Percentiles rank a stretch among this genome's conserved stretches.
Conservation (phyloP, 768 basidiomycete species). For the Agaricus subrufescens region DNA sequence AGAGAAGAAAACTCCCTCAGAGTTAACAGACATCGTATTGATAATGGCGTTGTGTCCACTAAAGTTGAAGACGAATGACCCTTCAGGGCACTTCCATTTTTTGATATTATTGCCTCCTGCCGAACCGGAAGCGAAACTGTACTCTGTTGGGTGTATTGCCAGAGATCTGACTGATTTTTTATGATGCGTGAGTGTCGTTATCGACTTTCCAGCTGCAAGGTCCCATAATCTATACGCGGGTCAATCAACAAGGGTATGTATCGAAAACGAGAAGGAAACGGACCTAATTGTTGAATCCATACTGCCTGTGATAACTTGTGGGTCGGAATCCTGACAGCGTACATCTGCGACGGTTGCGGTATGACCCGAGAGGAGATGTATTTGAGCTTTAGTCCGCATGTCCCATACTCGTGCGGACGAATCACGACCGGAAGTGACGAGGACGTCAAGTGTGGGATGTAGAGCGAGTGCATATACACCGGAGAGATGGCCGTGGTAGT, state of each 20-base stretch:
- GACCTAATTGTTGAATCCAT: slow-evolving; percentile 97
- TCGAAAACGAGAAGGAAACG: slow-evolving; percentile 15
- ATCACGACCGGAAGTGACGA: slow-evolving; percentile 94
- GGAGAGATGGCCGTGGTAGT: slow-evolving; percentile 97
- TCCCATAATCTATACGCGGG: slow-evolving; percentile 76
- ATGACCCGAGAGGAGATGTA: slow-evolving; percentile 91
- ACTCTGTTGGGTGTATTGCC: slow-evolving; percentile 94
- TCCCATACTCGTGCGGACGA: slow-evolving; percentile 99
- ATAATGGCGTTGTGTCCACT: slow-evolving; percentile 96
- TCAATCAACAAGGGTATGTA: background rate
- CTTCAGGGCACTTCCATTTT: slow-evolving; percentile 99
- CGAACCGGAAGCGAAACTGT: slow-evolving; percentile 91
- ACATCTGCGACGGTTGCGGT: slow-evolving; percentile 95
- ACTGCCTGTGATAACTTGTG: slow-evolving; percentile 95
- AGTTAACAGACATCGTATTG: slow-evolving; percentile 90
- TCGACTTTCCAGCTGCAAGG: slow-evolving; percentile 94
- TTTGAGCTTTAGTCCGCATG: slow-evolving; percentile 96
- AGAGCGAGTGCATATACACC: slow-evolving; percentile 93
- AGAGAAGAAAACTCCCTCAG: slow-evolving; percentile 96
- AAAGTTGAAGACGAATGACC: slow-evolving; percentile 94
- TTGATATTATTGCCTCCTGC: slow-evolving; percentile 99
- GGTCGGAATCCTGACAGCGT: slow-evolving; percentile 94
- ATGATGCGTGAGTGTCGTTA: slow-evolving; percentile 97
- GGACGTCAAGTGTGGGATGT: slow-evolving; percentile 92
- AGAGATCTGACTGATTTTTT: slow-evolving; percentile 96